These are phyloP conservation scores for Dactylellina parvicollis DNA, from an alignment of 2,329 filamentous ascomycete species.

Conservation along the genomic window DNA sequence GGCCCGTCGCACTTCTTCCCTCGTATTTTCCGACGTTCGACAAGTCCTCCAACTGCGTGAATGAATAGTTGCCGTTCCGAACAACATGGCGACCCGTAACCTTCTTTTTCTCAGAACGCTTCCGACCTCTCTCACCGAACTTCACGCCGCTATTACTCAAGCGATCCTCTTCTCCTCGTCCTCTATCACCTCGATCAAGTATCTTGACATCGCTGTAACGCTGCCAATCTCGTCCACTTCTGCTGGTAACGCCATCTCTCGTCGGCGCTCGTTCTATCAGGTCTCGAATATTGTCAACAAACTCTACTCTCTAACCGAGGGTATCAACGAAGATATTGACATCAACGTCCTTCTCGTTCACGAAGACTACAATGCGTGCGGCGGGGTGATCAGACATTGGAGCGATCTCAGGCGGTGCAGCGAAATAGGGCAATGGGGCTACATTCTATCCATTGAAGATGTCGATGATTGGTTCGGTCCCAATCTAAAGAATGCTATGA, in stretches of 20 bases:
- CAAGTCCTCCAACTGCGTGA: neutral
- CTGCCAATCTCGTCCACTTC: slow-evolving; percentile 13
- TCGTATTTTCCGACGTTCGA: neutral
- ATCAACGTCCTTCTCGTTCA: slow-evolving; percentile 47
- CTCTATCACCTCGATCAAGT: slow-evolving; percentile 45
- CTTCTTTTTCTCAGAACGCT: slow-evolving; percentile 39
- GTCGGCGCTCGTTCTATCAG: slow-evolving; percentile 32
- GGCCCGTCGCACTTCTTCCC: neutral
- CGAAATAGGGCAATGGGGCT: slow-evolving; percentile 26
- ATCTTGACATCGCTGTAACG: slow-evolving; percentile 47
- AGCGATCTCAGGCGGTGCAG: slow-evolving; percentile 34
- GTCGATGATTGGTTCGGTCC: slow-evolving; percentile 39
- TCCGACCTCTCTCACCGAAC: slow-evolving; percentile 41
- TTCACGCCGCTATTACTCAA: slow-evolving; percentile 41
- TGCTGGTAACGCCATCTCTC: slow-evolving; percentile 5
- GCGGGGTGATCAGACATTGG: slow-evolving; percentile 43
- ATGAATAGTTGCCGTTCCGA: neutral
- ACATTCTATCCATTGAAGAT: slow-evolving; percentile 46
- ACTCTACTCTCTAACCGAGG: slow-evolving; percentile 40
- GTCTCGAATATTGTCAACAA: slow-evolving; percentile 41
- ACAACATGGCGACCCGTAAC: slow-evolving; percentile 44
- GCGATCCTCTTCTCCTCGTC: slow-evolving; percentile 46
- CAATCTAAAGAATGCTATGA: slow-evolving; percentile 57
- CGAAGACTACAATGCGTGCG: slow-evolving; percentile 40
- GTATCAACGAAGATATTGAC: slow-evolving; percentile 45